A percentile compares a stretch with the other conserved stretches of the same genome.
These are phyloP conservation scores for Globisporangium viniferum DNA, from an alignment of 352 stramenopile genomes.

Conservation along the genomic window DNA sequence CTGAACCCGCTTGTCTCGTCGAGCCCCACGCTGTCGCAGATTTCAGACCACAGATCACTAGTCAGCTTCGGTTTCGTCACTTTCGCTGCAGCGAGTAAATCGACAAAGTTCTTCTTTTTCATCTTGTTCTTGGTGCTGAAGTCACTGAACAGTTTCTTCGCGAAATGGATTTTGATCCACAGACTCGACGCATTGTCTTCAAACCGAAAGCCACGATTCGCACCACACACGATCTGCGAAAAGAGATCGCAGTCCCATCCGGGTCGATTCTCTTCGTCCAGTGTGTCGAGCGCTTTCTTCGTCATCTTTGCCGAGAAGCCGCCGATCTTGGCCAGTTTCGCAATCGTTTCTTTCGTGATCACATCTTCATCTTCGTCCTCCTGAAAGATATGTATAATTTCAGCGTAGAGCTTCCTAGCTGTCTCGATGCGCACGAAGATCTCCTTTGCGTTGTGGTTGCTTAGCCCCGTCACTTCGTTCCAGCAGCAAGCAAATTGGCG, in stretches of 20 bases:
- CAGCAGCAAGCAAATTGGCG: conserved; percentile 57
- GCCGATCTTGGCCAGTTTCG: conserved; percentile 28
- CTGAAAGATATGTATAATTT: conserved; percentile 47
- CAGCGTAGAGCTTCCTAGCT: conserved; percentile 38
- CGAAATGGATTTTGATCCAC: conserved; percentile 53
- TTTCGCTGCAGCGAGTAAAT: conserved; percentile 35
- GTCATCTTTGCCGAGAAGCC: conserved; percentile 25
- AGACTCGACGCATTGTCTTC: conserved; percentile 35
- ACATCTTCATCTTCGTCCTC: conserved; percentile 24
- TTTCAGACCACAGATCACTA: conserved; percentile 32
- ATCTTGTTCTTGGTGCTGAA: conserved; percentile 41
- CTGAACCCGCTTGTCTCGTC: conserved; percentile 33
- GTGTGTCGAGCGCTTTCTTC: conserved; percentile 21
- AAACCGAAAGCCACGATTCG: conserved; percentile 28
- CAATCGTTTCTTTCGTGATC: conserved; percentile 37
- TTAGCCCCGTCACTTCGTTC: conserved; percentile 42
- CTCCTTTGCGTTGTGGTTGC: conserved; percentile 36
- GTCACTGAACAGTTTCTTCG: conserved; percentile 41
- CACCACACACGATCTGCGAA: conserved; percentile 37
- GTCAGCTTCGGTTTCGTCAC: conserved; percentile 41
- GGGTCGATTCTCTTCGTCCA: conserved; percentile 16
- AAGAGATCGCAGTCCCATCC: conserved; percentile 41
- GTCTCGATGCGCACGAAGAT: conserved; percentile 47
- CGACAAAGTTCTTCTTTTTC: conserved; percentile 36
- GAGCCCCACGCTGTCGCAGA: conserved; percentile 37